These are phyloP conservation scores for Cladosporium austrohemisphaericum DNA, from an alignment of 2,329 filamentous ascomycete genomes.

Conservation along the genomic window DNA sequence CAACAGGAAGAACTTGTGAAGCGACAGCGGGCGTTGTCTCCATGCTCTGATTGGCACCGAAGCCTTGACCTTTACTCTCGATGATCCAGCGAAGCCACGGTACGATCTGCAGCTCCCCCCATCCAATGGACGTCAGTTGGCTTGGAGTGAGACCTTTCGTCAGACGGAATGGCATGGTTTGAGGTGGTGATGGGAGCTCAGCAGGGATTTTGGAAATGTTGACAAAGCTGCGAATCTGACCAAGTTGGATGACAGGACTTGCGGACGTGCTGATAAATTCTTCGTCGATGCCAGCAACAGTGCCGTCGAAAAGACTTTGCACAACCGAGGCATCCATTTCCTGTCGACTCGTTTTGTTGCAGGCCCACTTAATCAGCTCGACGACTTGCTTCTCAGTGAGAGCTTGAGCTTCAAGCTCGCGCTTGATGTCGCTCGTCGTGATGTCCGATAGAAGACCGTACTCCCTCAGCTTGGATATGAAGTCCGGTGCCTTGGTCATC, in stretches of 20 bases:
- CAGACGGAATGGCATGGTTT: conserved; percentile 80
- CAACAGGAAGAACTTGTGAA: conserved; percentile 67
- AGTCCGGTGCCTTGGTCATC: conserved; percentile 61
- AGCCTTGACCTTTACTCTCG: conserved; percentile 59
- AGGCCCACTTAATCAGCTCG: conserved; percentile 81
- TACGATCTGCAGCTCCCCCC: conserved; percentile 78
- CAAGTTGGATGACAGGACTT: conserved; percentile 72
- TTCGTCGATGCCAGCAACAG: conserved; percentile 62
- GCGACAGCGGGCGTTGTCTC: conserved; percentile 71
- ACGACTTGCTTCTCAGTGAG: conserved; percentile 72
- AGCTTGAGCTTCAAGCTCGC: conserved; percentile 77
- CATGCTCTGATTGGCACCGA: conserved; percentile 64
- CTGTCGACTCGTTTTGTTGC: conserved; percentile 64
- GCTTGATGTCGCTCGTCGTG: conserved; percentile 78
- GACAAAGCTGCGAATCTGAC: conserved; percentile 70
- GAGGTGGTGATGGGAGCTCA: conserved; percentile 74
- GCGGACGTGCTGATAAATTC: conserved; percentile 51
- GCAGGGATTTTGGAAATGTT: conserved; percentile 74
- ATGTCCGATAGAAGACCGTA: conserved; percentile 85
- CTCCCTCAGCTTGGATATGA: conserved; percentile 75
- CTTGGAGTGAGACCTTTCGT: conserved; percentile 64
- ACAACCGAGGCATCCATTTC: conserved; percentile 69
- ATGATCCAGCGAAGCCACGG: conserved; percentile 82
- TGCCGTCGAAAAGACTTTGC: conserved; percentile 70
- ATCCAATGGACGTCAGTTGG: conserved; percentile 77